phyloP scores from a whole-genome alignment of 257 asterid genomes.

The Salvia splendens region DNA sequence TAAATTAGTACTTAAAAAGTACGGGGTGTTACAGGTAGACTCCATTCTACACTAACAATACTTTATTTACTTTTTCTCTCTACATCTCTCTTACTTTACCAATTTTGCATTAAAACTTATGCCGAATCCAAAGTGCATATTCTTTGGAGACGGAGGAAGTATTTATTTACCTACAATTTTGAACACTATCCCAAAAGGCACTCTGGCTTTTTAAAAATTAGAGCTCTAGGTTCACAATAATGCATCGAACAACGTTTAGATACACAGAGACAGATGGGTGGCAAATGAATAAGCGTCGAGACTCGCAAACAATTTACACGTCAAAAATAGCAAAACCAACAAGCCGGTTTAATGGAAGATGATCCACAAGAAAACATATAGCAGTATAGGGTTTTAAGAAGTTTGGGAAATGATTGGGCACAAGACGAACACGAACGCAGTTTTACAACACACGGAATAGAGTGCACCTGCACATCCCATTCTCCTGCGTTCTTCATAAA shows the following conservation, averaged over 20 bases:
- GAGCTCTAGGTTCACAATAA: neutral
- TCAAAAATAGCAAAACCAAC: conserved; percentile 42
- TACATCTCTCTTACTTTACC: too few species aligned
- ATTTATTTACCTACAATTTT: too few species aligned
- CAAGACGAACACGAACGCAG: conserved; percentile 41
- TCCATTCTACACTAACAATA: too few species aligned
- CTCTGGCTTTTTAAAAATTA: too few species aligned
- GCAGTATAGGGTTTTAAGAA: conserved; percentile 20
- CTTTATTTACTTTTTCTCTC: too few species aligned
- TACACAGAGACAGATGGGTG: neutral
- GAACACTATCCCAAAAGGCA: too few species aligned
- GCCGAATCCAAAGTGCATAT: too few species aligned
- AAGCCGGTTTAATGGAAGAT: conserved; percentile 32
- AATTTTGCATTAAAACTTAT: too few species aligned
- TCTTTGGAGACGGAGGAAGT: too few species aligned
- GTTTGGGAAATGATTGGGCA: conserved; percentile 41
- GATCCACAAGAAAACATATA: conserved; percentile 44
- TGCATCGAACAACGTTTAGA: neutral
- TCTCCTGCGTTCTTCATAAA: conserved; percentile 46
- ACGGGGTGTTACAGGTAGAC: too few species aligned
- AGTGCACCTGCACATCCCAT: conserved; percentile 41
- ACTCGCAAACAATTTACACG: conserved; percentile 42
- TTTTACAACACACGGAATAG: conserved; percentile 69
- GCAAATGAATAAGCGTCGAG: conserved; percentile 8
- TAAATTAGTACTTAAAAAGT: too few species aligned